Conservation (phyloP, 495 filamentous ascomycete species). For the Physcia stellaris region DNA sequence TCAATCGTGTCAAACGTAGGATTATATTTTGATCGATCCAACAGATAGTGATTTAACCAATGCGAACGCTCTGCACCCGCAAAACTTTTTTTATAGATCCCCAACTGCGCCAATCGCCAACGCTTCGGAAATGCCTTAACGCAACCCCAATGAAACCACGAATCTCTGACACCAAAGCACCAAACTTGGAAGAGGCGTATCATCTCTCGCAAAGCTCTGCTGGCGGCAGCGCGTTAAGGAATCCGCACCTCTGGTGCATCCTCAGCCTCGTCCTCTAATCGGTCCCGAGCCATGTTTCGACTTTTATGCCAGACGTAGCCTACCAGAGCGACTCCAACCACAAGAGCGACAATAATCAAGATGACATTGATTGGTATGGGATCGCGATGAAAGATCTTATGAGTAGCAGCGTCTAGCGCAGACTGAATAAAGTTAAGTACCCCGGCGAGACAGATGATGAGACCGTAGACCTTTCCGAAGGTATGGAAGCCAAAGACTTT, state of each 20-base stretch:
- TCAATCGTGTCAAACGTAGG: no score
- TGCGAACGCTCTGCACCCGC: no score
- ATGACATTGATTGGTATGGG: slow-evolving; percentile 69
- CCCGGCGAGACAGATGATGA: slow-evolving; percentile 80
- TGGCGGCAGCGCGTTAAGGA: slow-evolving; percentile 18
- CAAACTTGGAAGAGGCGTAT: no score
- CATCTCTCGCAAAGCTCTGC: no score
- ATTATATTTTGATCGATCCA: no score
- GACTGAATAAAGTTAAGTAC: slow-evolving; percentile 79
- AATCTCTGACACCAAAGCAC: no score
- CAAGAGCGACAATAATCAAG: slow-evolving; percentile 43
- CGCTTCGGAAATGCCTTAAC: no score
- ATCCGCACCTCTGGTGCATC: slow-evolving; percentile 19
- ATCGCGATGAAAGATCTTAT: slow-evolving; percentile 53
- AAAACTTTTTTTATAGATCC: no score
- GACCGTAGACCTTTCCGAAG: slow-evolving; percentile 92
- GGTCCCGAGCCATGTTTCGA: slow-evolving; percentile 17
- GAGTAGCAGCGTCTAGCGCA: slow-evolving; percentile 67
- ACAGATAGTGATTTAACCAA: no score
- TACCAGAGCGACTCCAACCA: slow-evolving; percentile 47
- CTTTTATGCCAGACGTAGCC: slow-evolving; percentile 36
- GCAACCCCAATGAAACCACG: no score
- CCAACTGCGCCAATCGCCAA: no score
- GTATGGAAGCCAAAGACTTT: slow-evolving; percentile 96
- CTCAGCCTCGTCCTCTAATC: slow-evolving; percentile 25